Evolutionary conservation across 306 rosid genomes (phyloP).

Genomic region (Delonix regia): DNA sequence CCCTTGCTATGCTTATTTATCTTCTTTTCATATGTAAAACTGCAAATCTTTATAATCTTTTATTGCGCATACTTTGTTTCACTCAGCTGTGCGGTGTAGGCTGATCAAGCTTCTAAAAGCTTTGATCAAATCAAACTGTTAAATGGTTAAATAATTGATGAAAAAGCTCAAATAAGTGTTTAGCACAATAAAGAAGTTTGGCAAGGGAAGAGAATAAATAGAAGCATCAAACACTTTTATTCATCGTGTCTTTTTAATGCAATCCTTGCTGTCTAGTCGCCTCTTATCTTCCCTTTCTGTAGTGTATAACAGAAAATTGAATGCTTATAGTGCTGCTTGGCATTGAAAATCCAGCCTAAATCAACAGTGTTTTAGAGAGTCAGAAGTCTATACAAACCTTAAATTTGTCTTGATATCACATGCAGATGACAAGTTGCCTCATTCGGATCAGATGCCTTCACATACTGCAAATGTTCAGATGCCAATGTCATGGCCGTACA

Average conservation of each 20-base stretch:
- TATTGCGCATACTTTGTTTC: constrained; percentile 3
- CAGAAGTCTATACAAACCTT: constrained; percentile 4
- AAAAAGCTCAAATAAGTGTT: neutral
- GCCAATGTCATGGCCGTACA: constrained; percentile 59
- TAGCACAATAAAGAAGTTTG: neutral
- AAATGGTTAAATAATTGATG: neutral
- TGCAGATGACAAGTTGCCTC: constrained; percentile 46
- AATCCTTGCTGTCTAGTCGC: neutral
- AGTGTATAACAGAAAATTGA: neutral
- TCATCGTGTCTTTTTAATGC: neutral
- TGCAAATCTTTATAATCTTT: neutral
- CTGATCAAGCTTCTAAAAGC: neutral
- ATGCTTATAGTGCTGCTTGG: constrained; percentile 7
- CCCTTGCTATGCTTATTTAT: constrained; percentile 24
- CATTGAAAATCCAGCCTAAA: constrained; percentile 18
- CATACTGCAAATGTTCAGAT: constrained; percentile 46
- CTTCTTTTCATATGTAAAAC: constrained; percentile 15
- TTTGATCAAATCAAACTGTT: constrained; percentile 17
- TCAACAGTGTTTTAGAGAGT: constrained; percentile 1
- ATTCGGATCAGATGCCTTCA: constrained; percentile 42
- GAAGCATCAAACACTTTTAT: neutral
- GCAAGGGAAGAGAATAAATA: constrained; percentile 1
- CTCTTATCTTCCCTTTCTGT: neutral
- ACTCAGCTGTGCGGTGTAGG: neutral
- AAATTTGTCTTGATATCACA: constrained; percentile 1